Percentiles rank a stretch among this genome's conserved stretches.
Conservation (phyloP, 179 eudicot species). For the Carnegiea gigantea region DNA sequence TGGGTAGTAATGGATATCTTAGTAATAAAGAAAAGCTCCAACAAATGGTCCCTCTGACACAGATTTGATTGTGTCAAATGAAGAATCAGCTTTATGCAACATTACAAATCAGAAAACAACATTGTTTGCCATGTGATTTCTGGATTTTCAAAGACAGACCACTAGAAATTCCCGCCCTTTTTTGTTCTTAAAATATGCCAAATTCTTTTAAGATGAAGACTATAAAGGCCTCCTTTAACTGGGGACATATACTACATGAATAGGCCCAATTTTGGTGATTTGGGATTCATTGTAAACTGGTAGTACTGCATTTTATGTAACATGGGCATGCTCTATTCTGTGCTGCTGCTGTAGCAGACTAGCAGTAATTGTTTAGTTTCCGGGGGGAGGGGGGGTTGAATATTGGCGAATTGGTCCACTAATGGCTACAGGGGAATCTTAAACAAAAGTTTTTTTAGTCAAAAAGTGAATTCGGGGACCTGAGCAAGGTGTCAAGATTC, state of each 20-base stretch:
- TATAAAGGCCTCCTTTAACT: not conserved
- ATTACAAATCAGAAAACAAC: constrained; percentile 30
- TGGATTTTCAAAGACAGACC: constrained; percentile 11
- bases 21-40: not conserved
- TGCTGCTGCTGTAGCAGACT: not conserved
- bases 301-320: not conserved
- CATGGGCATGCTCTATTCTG: not conserved
- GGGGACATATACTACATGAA: not conserved
- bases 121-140: constrained; percentile 37
- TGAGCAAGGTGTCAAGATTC: constrained; percentile 31
- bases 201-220: constrained; percentile 6
- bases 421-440: not conserved
- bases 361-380: not conserved
- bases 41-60: constrained; percentile 12
- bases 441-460: constrained; percentile 23
- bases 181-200: not conserved
- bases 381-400: too few relatives aligned
- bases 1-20: not conserved
- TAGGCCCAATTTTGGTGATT: constrained; percentile 6
- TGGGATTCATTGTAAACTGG: not conserved
- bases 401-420: not conserved
- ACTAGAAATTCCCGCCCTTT: constrained; percentile 25
- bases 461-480: constrained; percentile 29
- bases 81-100: constrained; percentile 35
- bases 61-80: constrained; percentile 23